Conservation (phyloP, 2,329 filamentous ascomycete genomes). For the Neodidymelliopsis sp. region DNA sequence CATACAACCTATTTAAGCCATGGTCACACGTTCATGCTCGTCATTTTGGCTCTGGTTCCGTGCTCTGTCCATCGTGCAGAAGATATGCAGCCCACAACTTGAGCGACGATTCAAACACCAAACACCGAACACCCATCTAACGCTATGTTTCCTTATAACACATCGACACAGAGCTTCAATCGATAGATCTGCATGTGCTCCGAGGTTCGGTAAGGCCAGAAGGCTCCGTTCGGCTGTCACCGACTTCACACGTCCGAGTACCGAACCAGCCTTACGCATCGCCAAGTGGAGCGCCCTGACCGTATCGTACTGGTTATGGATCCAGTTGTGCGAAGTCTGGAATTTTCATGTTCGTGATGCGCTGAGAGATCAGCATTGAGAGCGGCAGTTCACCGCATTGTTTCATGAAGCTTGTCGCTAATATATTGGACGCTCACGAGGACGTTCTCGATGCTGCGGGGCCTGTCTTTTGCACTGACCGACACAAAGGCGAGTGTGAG, state of each 20-base stretch:
- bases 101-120: too few relatives aligned
- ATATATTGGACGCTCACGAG: constrained; percentile 2
- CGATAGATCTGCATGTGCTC: too few relatives aligned
- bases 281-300: constrained; percentile 10
- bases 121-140: too few relatives aligned
- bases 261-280: not conserved
- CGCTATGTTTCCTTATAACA: too few relatives aligned
- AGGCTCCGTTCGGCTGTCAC: not conserved
- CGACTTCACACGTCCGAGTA: constrained; percentile 3
- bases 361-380: constrained; percentile 12
- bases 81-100: too few relatives aligned
- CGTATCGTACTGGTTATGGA: too few relatives aligned
- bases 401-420: constrained; percentile 9
- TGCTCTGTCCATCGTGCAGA: too few relatives aligned
- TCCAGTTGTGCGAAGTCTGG: too few relatives aligned
- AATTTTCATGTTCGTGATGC: not conserved
- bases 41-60: not conserved
- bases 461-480: constrained; percentile 8
- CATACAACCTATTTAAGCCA: too few relatives aligned
- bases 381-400: constrained; percentile 14
- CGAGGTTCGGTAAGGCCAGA: too few relatives aligned
- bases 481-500: constrained; percentile 20
- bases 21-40: not conserved
- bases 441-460: constrained; percentile 16
- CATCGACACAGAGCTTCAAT: too few relatives aligned